A percentile compares a stretch with the other conserved stretches of the same genome.
These are phyloP conservation scores for Hirschfeldia incana DNA, from an alignment of 345 rosid genomes.

Conservation along the genomic window DNA sequence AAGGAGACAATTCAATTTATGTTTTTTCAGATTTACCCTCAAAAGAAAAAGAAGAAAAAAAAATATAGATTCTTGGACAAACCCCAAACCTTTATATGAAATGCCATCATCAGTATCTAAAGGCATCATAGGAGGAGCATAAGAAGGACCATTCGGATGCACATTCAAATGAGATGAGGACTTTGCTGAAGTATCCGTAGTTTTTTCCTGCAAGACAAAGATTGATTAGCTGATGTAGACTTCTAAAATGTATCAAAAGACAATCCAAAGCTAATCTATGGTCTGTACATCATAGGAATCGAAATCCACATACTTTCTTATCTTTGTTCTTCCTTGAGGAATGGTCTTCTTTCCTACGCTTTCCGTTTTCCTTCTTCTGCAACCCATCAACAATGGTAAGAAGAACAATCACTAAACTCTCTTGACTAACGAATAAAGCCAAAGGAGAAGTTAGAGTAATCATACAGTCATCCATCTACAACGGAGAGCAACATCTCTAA, in stretches of 20 bases:
- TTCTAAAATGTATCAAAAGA: slow-evolving; percentile 5
- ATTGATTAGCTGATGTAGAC: background rate
- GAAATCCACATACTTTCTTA: slow-evolving; percentile 54
- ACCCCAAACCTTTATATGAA: slow-evolving; percentile 73
- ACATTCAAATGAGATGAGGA: slow-evolving; percentile 60
- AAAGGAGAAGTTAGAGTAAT: slow-evolving; percentile 13
- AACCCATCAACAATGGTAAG: slow-evolving; percentile 27
- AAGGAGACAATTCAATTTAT: background rate
- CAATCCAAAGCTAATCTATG: background rate
- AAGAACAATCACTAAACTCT: background rate
- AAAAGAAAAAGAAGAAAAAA: background rate
- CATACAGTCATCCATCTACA: slow-evolving; percentile 87
- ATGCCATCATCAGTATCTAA: slow-evolving; percentile 76
- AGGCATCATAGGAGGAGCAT: slow-evolving; percentile 60
- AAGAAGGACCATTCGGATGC: slow-evolving; percentile 69
- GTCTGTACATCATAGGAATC: background rate
- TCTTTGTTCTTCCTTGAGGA: slow-evolving; percentile 78
- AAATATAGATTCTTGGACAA: slow-evolving; percentile 7
- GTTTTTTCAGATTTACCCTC: background rate
- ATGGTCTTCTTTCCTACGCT: slow-evolving; percentile 84
- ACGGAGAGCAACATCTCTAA: slow-evolving; percentile 79
- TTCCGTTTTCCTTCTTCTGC: slow-evolving; percentile 81
- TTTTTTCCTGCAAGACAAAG: slow-evolving; percentile 57
- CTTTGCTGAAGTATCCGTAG: slow-evolving; percentile 63
- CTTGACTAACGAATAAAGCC: background rate